These are phyloP conservation scores for Malassezia sp. DNA, from an alignment of 1,284 basidiomycete genomes.

Conservation along the genomic window DNA sequence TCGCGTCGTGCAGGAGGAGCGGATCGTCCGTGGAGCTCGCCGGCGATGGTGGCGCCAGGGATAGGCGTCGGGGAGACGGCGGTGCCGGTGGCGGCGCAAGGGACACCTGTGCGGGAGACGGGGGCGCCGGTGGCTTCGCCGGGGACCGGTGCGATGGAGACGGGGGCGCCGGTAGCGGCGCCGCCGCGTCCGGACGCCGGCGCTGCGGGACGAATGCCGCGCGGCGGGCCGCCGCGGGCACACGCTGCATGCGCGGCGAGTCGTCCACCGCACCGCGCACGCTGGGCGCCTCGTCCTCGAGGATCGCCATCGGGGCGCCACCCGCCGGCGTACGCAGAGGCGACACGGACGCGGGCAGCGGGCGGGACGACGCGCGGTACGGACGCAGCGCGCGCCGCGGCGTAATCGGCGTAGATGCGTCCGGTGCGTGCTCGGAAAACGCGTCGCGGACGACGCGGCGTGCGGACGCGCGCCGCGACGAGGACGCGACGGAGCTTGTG, in stretches of 20 bases:
- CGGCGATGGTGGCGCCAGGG: slow-evolving; percentile 6
- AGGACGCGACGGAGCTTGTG: too few species aligned
- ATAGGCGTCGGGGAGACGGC: neutral
- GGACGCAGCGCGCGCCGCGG: slow-evolving; percentile 12
- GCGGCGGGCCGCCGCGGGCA: neutral
- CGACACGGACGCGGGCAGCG: slow-evolving; percentile 1
- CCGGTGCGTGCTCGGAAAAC: slow-evolving; percentile 2
- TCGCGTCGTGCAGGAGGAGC: slow-evolving; percentile 8
- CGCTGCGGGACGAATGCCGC: slow-evolving; percentile 7
- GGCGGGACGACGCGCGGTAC: slow-evolving; percentile 5
- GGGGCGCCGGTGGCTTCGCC: neutral
- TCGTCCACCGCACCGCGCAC: neutral
- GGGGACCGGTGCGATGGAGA: neutral
- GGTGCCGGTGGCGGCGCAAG: slow-evolving; percentile 1
- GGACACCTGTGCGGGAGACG: neutral
- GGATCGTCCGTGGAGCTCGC: slow-evolving; percentile 18
- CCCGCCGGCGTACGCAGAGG: neutral
- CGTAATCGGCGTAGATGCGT: slow-evolving; percentile 8
- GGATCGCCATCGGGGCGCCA: slow-evolving; percentile 8
- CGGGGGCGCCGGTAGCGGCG: neutral
- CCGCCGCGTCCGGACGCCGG: neutral
- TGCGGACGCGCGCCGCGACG: neutral
- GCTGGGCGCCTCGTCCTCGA: slow-evolving; percentile 9
- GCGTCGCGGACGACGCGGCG: slow-evolving; percentile 9
- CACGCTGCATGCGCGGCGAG: neutral